These are phyloP conservation scores for Cyclotella sp. DNA, from an alignment of 108 stramenopile genomes.

Conservation along the genomic window DNA sequence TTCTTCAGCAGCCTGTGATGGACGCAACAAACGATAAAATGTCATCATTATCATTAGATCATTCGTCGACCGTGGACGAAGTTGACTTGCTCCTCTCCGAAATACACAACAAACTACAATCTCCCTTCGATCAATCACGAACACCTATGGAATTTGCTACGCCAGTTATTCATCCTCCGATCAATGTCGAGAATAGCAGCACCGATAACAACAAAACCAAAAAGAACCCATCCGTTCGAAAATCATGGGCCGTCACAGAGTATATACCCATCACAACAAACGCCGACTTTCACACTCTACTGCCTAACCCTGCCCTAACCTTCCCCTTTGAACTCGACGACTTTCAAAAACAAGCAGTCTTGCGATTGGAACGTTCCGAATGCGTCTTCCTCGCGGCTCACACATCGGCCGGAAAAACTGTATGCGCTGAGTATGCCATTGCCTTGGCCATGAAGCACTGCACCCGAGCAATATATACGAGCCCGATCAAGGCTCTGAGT, in stretches of 20 bases:
- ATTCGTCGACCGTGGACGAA: slow-evolving; percentile 34
- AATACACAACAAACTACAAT: slow-evolving; percentile 36
- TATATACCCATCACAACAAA: slow-evolving; percentile 59
- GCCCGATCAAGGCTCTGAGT: slow-evolving; percentile 93
- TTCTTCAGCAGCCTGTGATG: slow-evolving; percentile 16
- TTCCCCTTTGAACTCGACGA: slow-evolving; percentile 85
- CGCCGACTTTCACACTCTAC: slow-evolving; percentile 69
- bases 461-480: slow-evolving; percentile 88
- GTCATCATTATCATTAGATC: neutral
- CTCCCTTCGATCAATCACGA: slow-evolving; percentile 17
- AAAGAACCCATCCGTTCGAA: slow-evolving; percentile 51
- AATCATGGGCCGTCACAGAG: slow-evolving; percentile 86
- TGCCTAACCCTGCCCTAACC: slow-evolving; percentile 74
- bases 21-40: neutral
- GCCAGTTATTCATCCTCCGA: slow-evolving; percentile 49
- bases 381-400: slow-evolving; percentile 94
- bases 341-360: slow-evolving; percentile 94
- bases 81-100: slow-evolving; percentile 72
- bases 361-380: slow-evolving; percentile 81
- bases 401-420: slow-evolving; percentile 95
- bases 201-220: slow-evolving; percentile 9
- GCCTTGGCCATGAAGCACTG: slow-evolving; percentile 79
- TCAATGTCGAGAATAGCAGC: slow-evolving; percentile 12
- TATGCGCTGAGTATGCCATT: slow-evolving; percentile 93
- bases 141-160: slow-evolving; percentile 25